phyloP scores from a whole-genome alignment of 768 basidiomycete genomes.

The Boletus reticulatus region DNA sequence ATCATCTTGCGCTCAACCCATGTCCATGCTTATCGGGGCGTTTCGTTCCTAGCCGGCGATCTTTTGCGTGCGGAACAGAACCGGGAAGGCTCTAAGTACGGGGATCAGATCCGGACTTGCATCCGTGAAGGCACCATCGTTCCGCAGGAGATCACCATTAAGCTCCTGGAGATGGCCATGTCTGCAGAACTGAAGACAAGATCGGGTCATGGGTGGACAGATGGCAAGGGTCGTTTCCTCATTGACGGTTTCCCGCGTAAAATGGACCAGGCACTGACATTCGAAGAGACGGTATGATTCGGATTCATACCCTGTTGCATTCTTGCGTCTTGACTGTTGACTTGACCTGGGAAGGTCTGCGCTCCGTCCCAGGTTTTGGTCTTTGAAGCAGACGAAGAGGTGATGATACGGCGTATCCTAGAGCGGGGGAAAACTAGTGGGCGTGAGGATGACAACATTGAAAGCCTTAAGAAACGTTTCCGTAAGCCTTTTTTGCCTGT shows the following conservation, averaged over 20 bases:
- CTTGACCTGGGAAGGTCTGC: constrained; percentile 59
- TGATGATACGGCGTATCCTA: constrained; percentile 82
- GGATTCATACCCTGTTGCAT: background rate
- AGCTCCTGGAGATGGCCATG: constrained; percentile 95
- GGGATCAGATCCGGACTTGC: constrained; percentile 79
- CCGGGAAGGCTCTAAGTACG: constrained; percentile 79
- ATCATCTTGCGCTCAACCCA: background rate
- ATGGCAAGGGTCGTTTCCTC: constrained; percentile 81
- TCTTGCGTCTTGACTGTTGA: background rate
- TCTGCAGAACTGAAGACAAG: constrained; percentile 47
- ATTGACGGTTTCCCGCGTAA: constrained; percentile 98
- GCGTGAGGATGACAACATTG: constrained; percentile 90
- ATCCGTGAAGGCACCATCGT: constrained; percentile 94
- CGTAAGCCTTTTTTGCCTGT: constrained; percentile 43
- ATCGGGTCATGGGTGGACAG: constrained; percentile 57
- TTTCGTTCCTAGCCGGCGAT: constrained; percentile 74
- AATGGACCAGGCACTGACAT: constrained; percentile 95
- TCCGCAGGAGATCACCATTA: constrained; percentile 95
- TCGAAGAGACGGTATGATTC: constrained; percentile 73
- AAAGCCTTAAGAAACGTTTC: constrained; percentile 97
- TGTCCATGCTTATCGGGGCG: constrained; percentile 8
- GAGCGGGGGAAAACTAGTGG: constrained; percentile 93
- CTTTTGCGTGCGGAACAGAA: constrained; percentile 92
- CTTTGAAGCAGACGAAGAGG: constrained; percentile 83
- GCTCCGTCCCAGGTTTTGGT: constrained; percentile 76